Evolutionary conservation across 1,284 basidiomycete genomes (phyloP), one percentile per base, ranked within the genome.

Genomic region (Fomitopsis pinicola): DNA sequence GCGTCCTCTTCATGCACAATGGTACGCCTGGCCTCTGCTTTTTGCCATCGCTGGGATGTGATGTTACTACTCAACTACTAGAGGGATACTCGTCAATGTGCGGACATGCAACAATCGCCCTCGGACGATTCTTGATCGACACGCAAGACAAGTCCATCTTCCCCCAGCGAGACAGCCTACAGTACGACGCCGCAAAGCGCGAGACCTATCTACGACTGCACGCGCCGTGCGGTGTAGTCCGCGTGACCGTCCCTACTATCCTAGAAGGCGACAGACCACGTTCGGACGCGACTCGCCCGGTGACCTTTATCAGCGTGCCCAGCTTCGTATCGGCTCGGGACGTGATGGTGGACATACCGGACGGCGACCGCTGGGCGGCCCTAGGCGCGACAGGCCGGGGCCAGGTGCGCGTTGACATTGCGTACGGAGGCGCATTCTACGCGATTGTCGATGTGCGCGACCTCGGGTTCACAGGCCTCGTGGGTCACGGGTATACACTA

Each of bases 71-170:
- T 15, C 8, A 19, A 17, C 28, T 22, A 22, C 22, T 57, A 78
- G 79, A 80, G 69, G 79, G 79, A 0, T 81, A 80, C 66, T 79
- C 77, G 1, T 80, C 79, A 2, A 80, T 80, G 73, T 81, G 79
- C 52, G 79, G 79, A 0, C 79, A 81, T 63, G 79, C 78, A 7
- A 79, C 79, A 1, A 76, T 81, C 46, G 79, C 79, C 12, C 75
- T 80, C 0, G 78, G 78, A 0, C 75, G 77, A 45, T 79, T 80
- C 66, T 70, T 79, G 1, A 67, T 80, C 28, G 76, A 77, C 60
- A 78, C 76, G 7, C 64, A 72, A 14, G 75, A 77, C 62, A 45
- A 58, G 10, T 52, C 53, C 4, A 48, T 76, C 5, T 77, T 77
- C 57, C 77, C 77, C 52, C 63, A 62, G n/a, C 72, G 76, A n/a